Evolutionary conservation across 129 eudicot species (phyloP).

Genomic region (Dittrichia graveolens): DNA sequence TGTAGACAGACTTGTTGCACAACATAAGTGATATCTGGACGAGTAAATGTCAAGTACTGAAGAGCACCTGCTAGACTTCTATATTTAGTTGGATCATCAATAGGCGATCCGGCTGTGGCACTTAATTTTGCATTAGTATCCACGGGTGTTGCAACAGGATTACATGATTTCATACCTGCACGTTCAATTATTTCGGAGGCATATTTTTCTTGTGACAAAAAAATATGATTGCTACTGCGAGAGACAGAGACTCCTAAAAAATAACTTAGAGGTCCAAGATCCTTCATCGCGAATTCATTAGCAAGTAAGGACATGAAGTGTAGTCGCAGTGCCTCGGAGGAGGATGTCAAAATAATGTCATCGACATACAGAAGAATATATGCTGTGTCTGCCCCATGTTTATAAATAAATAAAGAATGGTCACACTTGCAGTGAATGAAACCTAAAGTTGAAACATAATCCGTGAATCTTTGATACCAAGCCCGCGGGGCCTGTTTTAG

Average conservation of each 20-base stretch:
- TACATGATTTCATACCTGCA: conserved; percentile 7
- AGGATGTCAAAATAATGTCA: not conserved
- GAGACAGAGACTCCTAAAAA: conserved; percentile 9
- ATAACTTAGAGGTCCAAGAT: not conserved
- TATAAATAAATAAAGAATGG: no score
- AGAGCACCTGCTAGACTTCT: not conserved
- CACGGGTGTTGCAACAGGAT: conserved; percentile 5
- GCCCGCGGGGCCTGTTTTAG: no score
- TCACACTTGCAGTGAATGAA: no score
- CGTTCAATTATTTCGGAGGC: conserved; percentile 2
- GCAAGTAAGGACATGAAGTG: no score
- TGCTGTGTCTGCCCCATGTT: not conserved
- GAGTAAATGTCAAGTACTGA: not conserved
- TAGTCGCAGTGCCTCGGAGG: not conserved
- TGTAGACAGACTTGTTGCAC: no score
- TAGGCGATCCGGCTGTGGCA: not conserved
- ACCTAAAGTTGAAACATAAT: no score
- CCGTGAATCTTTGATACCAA: no score
- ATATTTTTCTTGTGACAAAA: conserved; percentile 12
- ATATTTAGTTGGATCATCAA: not conserved
- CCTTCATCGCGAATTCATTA: not conserved
- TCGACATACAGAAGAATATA: no score
- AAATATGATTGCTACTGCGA: not conserved
- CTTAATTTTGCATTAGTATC: conserved; percentile 11
- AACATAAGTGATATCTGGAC: no score